phyloP scores from a whole-genome alignment of 1,284 basidiomycete genomes.

The Cystobasidium pallidum region DNA sequence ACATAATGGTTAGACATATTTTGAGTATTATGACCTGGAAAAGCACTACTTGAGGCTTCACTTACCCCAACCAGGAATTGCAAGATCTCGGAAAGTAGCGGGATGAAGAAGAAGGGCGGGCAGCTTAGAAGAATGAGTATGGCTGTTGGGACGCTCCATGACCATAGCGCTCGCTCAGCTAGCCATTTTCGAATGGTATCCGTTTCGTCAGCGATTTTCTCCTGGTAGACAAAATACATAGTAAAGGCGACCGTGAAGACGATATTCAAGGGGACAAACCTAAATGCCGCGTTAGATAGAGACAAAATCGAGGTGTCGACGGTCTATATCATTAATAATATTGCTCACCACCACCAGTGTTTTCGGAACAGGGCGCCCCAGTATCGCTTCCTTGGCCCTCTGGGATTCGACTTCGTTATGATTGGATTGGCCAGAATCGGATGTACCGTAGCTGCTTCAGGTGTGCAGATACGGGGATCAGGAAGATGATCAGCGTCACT shows the following conservation, averaged over 20 bases:
- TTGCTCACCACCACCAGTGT: slow-evolving; percentile 28
- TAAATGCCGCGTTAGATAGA: no score
- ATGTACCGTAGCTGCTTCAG: not conserved
- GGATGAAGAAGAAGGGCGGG: slow-evolving; percentile 54
- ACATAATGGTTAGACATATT: no score
- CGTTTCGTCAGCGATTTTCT: slow-evolving; percentile 4
- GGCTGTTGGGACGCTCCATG: slow-evolving; percentile 54
- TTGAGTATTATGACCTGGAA: no score
- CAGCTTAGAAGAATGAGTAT: slow-evolving; percentile 55
- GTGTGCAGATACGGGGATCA: not conserved
- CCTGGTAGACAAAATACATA: slow-evolving; percentile 2
- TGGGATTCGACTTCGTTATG: not conserved
- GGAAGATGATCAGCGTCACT: not conserved
- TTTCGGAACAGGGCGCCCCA: not conserved
- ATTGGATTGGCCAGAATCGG: not conserved
- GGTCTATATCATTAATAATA: no score
- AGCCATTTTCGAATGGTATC: slow-evolving; percentile 19
- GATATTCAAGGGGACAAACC: slow-evolving; percentile 22
- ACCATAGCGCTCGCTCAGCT: slow-evolving; percentile 14
- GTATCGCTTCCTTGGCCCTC: slow-evolving; percentile 2
- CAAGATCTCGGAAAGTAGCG: slow-evolving; percentile 54
- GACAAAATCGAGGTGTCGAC: no score
- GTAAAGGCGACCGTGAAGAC: slow-evolving; percentile 3
- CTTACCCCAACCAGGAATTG: slow-evolving; percentile 54
- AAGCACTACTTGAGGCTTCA: no score